A percentile compares a stretch with the other conserved stretches of the same genome.
phyloP scores from a whole-genome alignment of 2,329 filamentous ascomycete genomes.

The Verticillium nubilum region DNA sequence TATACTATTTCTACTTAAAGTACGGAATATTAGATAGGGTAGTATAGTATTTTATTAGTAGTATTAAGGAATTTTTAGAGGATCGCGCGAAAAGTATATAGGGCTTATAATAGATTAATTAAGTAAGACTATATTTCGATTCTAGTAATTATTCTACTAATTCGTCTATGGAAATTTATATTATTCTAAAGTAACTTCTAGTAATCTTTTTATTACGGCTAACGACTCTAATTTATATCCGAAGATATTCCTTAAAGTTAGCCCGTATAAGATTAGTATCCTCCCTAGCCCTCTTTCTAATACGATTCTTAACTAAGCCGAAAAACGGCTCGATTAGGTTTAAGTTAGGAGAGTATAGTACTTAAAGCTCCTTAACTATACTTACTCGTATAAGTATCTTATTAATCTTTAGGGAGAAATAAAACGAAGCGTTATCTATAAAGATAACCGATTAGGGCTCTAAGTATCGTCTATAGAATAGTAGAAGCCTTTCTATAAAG shows the following conservation, averaged over 20 bases:
- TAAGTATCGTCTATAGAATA: conserved; percentile 11
- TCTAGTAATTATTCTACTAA: not conserved
- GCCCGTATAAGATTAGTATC: conserved; percentile 13
- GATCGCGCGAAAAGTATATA: not conserved
- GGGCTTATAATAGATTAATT: not conserved
- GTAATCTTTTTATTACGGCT: conserved; percentile 9
- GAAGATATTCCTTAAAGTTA: conserved; percentile 15
- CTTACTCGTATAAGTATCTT: conserved; percentile 8
- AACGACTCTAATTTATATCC: conserved; percentile 13
- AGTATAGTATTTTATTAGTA: conserved; percentile 7
- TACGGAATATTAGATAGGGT: conserved; percentile 5
- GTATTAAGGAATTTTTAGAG: conserved; percentile 4
- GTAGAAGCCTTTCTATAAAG: conserved; percentile 12
- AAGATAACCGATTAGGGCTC: conserved; percentile 13
- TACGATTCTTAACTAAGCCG: conserved; percentile 12
- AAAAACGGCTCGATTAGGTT: conserved; percentile 13
- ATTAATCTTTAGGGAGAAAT: conserved; percentile 9
- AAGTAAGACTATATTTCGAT: not conserved
- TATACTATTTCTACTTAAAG: conserved; percentile 4
- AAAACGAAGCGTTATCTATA: conserved; percentile 14
- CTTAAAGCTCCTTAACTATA: conserved; percentile 9
- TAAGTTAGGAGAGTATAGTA: conserved; percentile 9
- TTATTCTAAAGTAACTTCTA: conserved; percentile 10
- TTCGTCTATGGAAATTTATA: not conserved
- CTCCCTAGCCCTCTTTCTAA: conserved; percentile 9